phyloP scores from a whole-genome alignment of 345 rosid genomes.

The Sapria himalayana region DNA sequence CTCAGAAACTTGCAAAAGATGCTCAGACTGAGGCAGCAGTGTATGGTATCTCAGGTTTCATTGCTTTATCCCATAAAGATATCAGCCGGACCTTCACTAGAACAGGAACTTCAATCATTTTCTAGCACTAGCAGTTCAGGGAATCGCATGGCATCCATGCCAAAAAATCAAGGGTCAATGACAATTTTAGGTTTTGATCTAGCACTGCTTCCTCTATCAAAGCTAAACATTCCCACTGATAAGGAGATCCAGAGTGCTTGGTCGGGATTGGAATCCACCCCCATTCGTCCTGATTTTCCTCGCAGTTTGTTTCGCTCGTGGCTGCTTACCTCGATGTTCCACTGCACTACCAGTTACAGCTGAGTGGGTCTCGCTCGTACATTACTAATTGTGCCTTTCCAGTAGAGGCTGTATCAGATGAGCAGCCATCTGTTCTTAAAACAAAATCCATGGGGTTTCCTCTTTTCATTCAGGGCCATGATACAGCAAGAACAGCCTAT shows the following conservation, averaged over 20 bases:
- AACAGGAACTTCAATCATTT: constrained; percentile 83
- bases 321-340: constrained; percentile 65
- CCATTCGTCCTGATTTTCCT: constrained; percentile 9
- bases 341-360: constrained; percentile 47
- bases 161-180: constrained; percentile 80
- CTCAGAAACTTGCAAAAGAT: constrained; percentile 49
- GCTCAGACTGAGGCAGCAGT: constrained; percentile 66
- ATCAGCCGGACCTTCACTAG: constrained; percentile 52
- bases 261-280: too few species aligned
- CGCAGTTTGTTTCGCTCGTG: constrained; percentile 54
- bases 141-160: too few species aligned
- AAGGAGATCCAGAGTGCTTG: constrained; percentile 92
- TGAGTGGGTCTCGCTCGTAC: constrained; percentile 70
- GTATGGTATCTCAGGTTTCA: constrained; percentile 72
- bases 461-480: constrained; percentile 89
- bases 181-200: constrained; percentile 72
- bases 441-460: constrained; percentile 52
- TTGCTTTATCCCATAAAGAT: constrained; percentile 63
- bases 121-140: constrained; percentile 60
- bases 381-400: constrained; percentile 59
- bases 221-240: constrained; percentile 79
- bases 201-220: constrained; percentile 69
- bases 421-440: constrained; percentile 21
- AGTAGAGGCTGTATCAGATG: constrained; percentile 37
- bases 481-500: constrained; percentile 85